A percentile compares a stretch with the other conserved stretches of the same genome.
phyloP scores from a whole-genome alignment of 2,329 filamentous ascomycete species.

The Xylariaceae sp. region DNA sequence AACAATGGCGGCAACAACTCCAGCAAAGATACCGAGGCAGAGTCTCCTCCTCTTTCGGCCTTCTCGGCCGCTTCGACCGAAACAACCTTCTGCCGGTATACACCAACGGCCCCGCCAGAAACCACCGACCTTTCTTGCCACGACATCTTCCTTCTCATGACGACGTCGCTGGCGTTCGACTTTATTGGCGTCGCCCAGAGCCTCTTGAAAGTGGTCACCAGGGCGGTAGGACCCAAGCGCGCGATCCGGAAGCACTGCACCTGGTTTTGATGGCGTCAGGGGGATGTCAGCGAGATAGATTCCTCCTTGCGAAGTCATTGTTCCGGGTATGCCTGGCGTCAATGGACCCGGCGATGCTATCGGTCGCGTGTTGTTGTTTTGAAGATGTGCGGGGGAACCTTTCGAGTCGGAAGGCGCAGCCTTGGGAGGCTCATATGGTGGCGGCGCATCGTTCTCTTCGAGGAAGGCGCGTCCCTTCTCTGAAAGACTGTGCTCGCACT shows the following conservation, averaged over 20 bases:
- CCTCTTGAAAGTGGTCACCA: constrained; percentile 39
- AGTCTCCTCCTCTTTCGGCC: constrained; percentile 58
- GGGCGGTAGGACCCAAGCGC: constrained; percentile 43
- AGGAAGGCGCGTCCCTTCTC: constrained; percentile 39
- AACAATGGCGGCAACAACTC: constrained; percentile 50
- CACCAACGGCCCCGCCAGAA: constrained; percentile 63
- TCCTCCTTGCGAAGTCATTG: constrained; percentile 57
- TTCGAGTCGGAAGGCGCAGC: constrained; percentile 31
- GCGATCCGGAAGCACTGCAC: constrained; percentile 38
- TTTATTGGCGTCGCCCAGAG: constrained; percentile 39
- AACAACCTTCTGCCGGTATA: constrained; percentile 58
- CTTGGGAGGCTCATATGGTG: constrained; percentile 51
- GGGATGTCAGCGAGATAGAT: constrained; percentile 58
- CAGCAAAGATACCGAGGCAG: constrained; percentile 48
- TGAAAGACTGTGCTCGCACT: constrained; percentile 25
- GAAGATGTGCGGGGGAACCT: constrained; percentile 54
- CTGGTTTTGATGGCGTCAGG: constrained; percentile 38
- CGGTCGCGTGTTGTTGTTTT: constrained; percentile 40
- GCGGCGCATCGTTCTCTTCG: constrained; percentile 43
- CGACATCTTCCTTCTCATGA: constrained; percentile 61
- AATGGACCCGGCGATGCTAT: constrained; percentile 56
- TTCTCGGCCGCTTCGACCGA: constrained; percentile 58
- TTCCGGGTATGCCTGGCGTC: constrained; percentile 56
- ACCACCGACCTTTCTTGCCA: constrained; percentile 52
- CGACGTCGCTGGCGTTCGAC: constrained; percentile 49